Evolutionary conservation across 2,329 filamentous ascomycete species (phyloP).

Genomic region (Phaeosphaeria sp.): DNA sequence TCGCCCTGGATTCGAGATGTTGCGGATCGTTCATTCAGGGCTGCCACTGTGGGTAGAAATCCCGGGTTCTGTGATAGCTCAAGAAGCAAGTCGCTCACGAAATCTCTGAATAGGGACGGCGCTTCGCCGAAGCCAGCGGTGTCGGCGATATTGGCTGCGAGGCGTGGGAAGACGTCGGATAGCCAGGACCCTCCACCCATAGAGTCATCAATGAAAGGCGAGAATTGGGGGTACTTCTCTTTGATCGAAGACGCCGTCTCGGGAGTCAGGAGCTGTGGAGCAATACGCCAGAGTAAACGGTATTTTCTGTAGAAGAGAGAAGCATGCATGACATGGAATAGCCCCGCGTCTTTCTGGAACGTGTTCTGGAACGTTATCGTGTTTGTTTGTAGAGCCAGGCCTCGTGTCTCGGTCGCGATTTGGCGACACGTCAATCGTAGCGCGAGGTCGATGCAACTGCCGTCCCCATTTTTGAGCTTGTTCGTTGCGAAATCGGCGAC

Average conservation of each 20-base stretch:
- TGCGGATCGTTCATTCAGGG: too few species aligned
- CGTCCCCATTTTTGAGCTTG: slow-evolving; percentile 3
- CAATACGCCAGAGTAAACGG: not conserved
- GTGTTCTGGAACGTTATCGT: not conserved
- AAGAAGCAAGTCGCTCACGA: not conserved
- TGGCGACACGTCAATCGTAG: slow-evolving; percentile 8
- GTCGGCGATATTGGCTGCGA: not conserved
- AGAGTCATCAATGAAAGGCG: not conserved
- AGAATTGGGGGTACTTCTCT: not conserved
- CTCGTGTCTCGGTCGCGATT: slow-evolving; percentile 7
- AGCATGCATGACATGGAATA: not conserved
- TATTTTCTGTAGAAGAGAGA: not conserved
- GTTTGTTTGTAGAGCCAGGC: slow-evolving; percentile 3
- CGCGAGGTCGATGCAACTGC: slow-evolving; percentile 4
- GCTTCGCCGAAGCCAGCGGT: not conserved
- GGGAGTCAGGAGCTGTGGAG: not conserved
- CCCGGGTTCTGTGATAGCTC: not conserved
- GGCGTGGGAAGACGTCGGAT: not conserved
- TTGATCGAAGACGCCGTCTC: not conserved
- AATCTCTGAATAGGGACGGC: not conserved
- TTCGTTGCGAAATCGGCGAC: slow-evolving; percentile 2
- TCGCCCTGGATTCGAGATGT: not conserved
- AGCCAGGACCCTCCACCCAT: not conserved
- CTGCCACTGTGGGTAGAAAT: too few species aligned
- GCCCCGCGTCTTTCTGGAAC: not conserved